These are phyloP conservation scores for Lipomyces yarrowii DNA, from an alignment of 1,139 yeast genomes.

Conservation along the genomic window DNA sequence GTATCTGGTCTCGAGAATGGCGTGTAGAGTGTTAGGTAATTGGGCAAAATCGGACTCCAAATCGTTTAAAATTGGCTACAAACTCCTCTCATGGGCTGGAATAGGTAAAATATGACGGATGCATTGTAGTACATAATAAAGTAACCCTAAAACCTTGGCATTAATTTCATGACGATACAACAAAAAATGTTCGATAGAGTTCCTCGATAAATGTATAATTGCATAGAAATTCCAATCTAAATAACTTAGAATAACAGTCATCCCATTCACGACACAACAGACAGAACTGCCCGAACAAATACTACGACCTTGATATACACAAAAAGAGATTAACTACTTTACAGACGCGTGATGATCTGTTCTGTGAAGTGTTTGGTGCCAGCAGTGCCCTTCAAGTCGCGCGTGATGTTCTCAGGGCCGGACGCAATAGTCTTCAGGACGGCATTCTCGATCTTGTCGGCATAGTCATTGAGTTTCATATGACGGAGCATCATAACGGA, in stretches of 20 bases:
- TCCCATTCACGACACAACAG: background rate
- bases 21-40: too few relatives aligned
- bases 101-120: background rate
- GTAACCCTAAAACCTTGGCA: background rate
- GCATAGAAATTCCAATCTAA: background rate
- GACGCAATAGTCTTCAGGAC: constrained; percentile 92
- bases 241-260: background rate
- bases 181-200: background rate
- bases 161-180: background rate
- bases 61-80: too few relatives aligned
- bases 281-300: background rate
- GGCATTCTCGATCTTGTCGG: constrained; percentile 83
- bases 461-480: constrained; percentile 82
- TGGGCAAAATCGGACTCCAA: background rate
- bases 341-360: constrained; percentile 66
- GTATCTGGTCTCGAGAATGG: too few relatives aligned
- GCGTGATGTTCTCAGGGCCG: constrained; percentile 91
- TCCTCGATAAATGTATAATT: background rate
- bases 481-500: constrained; percentile 99
- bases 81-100: background rate
- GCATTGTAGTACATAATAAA: background rate
- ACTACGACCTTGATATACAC: background rate
- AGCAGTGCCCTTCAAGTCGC: constrained; percentile 93
- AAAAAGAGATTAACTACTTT: constrained; percentile 30
- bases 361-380: constrained; percentile 86